Base-by-base conservation (phyloP, 2,329 filamentous ascomycete genomes). In the Aspergillus pseudoglaucus region DNA sequence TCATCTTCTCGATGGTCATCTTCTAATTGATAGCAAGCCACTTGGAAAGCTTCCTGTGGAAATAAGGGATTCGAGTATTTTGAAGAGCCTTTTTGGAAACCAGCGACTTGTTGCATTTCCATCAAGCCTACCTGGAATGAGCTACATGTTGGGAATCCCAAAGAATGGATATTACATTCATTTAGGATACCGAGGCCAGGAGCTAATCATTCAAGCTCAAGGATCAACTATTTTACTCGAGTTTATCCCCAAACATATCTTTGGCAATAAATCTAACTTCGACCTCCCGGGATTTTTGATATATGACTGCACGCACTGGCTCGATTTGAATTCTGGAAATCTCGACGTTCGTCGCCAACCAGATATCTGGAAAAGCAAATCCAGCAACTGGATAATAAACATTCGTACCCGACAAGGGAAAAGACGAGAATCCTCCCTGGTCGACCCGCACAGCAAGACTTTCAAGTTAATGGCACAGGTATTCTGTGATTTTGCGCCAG, bases 1-100 rank as follows among this genome's bases (percentile, higher is more conserved):
- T 52, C 64, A 80, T 53, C 49, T 75, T 0, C 45, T 78, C 0
- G 66, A 73, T 32, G 77, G 78, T 0, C 68, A 74, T 42, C 58
- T 81, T 0, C 61, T 79, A 0, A 64, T 81, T 4, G 65, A 81
- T 48, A 74, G 75, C 0, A 58, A 73, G 41, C 67, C 72, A 6
- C 53, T 79, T 10, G 73, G 77, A 1, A 78, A 75, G 10, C 69
- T 86, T 0, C 82, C 83, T 0, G 57, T 69, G 1, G 65, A 76
- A 1, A 76, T 80, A 39, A 72, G 71, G 15, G 58, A 76, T 3
- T 67, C 73, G 0, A 42, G 52, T 10, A 59, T 64, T 1, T 66
- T 84, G 6, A 59, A 64, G 5, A 67, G 74, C 3, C 67, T 87
- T 0, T 84, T 87, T 54, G 77, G 77, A 0, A 63, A 73, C 1